Conservation (phyloP, 2,329 filamentous ascomycete genomes). For the Fusarium brevicatenulatum region DNA sequence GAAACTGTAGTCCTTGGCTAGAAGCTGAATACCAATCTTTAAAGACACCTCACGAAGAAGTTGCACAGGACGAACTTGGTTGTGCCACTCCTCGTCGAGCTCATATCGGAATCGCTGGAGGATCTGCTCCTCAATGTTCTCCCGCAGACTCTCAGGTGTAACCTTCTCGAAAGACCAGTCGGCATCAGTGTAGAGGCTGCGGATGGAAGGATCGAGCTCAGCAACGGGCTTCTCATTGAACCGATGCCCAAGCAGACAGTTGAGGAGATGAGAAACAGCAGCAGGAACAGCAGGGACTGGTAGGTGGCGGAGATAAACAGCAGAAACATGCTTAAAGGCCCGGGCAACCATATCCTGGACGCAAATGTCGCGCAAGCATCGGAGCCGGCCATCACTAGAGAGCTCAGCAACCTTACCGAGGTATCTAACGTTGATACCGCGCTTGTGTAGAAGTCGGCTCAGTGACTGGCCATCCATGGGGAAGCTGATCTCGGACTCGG, state of each 20-base stretch:
- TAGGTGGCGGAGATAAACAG: constrained; percentile 80
- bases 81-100: constrained; percentile 74
- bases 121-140: constrained; percentile 77
- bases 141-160: constrained; percentile 76
- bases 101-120: constrained; percentile 79
- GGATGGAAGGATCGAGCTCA: constrained; percentile 79
- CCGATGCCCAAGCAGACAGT: constrained; percentile 85
- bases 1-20: constrained; percentile 69
- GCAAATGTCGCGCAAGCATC: constrained; percentile 80
- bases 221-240: constrained; percentile 82
- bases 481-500: constrained; percentile 93
- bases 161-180: constrained; percentile 84
- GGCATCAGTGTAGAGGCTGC: constrained; percentile 80
- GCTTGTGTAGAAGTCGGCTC: constrained; percentile 89
- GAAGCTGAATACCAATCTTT: constrained; percentile 90
- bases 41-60: constrained; percentile 88
- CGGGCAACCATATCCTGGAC: constrained; percentile 95
- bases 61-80: constrained; percentile 77
- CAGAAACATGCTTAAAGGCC: constrained; percentile 92
- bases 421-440: constrained; percentile 96
- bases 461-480: constrained; percentile 98
- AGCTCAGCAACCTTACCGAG: constrained; percentile 84
- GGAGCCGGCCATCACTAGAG: constrained; percentile 75
- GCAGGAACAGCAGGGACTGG: constrained; percentile 82
- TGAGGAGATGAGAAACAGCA: constrained; percentile 87